phyloP scores from a whole-genome alignment of 345 rosid genomes.

The Citrus mangshanensis region DNA sequence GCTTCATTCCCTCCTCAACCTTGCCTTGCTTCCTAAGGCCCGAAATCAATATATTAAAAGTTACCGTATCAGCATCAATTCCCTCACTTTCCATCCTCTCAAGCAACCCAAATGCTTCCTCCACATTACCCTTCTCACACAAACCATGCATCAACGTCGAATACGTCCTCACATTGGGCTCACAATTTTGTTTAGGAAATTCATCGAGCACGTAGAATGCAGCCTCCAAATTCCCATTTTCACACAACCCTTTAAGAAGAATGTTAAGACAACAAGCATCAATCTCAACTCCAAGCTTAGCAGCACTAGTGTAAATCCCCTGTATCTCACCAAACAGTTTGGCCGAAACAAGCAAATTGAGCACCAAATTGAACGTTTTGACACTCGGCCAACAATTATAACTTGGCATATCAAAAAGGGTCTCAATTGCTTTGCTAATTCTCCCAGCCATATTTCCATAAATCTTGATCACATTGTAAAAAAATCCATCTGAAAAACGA shows the following conservation, averaged over 20 bases:
- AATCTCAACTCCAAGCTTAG: conserved; percentile 65
- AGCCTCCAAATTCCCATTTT: conserved; percentile 57
- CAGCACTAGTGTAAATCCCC: conserved; percentile 56
- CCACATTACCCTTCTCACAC: conserved; percentile 54
- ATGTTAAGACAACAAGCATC: conserved; percentile 87
- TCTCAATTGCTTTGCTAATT: conserved; percentile 58
- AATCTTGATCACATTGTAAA: conserved; percentile 61
- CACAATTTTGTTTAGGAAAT: conserved; percentile 76
- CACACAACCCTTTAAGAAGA: conserved; percentile 70
- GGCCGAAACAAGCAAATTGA: conserved; percentile 69
- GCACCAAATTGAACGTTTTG: conserved; percentile 65
- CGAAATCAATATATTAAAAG: conserved; percentile 79
- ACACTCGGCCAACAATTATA: conserved; percentile 69
- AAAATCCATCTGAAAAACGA: conserved; percentile 68
- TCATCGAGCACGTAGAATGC: conserved; percentile 86
- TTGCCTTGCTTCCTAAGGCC: conserved; percentile 78
- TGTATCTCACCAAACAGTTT: conserved; percentile 59
- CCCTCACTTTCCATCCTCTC: conserved; percentile 72
- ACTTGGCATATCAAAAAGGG: conserved; percentile 62
- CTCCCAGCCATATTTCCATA: conserved; percentile 69
- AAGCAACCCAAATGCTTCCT: conserved; percentile 58
- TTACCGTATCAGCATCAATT: conserved; percentile 62
- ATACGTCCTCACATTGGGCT: conserved; percentile 71
- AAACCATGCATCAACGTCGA: conserved; percentile 70
- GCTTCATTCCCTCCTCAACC: conserved; percentile 58